These are phyloP conservation scores for Pontederia crassipes DNA, from an alignment of 176 grass and related monocot genomes.

Conservation along the genomic window DNA sequence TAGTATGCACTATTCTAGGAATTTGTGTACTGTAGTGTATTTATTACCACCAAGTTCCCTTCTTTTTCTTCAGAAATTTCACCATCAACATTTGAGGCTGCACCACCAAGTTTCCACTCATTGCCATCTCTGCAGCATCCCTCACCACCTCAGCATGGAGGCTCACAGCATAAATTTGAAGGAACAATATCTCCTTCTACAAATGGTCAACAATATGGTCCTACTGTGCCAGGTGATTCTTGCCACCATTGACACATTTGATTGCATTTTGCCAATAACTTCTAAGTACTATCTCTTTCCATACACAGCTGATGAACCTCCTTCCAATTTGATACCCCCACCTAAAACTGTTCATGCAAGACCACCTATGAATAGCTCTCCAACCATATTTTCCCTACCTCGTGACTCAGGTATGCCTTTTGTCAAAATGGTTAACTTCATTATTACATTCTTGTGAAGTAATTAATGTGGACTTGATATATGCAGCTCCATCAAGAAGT, in stretches of 20 bases:
- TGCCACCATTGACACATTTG: neutral
- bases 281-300: neutral
- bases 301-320: neutral
- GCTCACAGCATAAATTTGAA: neutral
- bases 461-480: constrained; percentile 19
- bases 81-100: neutral
- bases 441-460: too few relatives aligned
- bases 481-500: constrained; percentile 22
- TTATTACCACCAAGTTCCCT: too few relatives aligned
- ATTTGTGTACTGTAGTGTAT: too few relatives aligned
- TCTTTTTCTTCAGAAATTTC: neutral
- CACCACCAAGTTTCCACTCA: neutral
- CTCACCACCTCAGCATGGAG: neutral
- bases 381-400: too few relatives aligned
- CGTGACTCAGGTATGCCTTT: too few relatives aligned
- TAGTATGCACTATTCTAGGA: too few relatives aligned
- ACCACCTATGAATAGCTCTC: too few relatives aligned
- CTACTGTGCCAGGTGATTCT: neutral
- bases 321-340: too few relatives aligned
- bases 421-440: neutral
- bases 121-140: neutral
- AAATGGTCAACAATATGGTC: neutral
- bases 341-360: too few relatives aligned
- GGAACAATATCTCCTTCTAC: neutral
- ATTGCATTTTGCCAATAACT: neutral